Conservation (phyloP, 2,329 filamentous ascomycete genomes). For the Didymella sp. region DNA sequence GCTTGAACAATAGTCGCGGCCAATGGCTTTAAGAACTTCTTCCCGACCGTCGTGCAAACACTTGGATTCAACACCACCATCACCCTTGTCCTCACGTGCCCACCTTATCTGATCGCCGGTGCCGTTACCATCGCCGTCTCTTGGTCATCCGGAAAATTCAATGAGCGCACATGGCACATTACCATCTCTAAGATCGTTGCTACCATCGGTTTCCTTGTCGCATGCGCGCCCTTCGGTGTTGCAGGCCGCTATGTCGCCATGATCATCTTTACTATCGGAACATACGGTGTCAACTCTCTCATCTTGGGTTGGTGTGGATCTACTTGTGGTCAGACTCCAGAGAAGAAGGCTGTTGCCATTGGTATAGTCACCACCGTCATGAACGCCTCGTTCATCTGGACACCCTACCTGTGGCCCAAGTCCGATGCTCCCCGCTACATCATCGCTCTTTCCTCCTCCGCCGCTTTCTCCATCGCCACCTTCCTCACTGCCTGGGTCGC, state of each 20-base stretch:
- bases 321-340: conserved; percentile 53
- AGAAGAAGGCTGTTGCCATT: conserved; percentile 56
- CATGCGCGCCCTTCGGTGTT: conserved; percentile 62
- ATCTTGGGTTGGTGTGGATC: conserved; percentile 56
- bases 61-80: conserved; percentile 63
- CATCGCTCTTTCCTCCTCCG: conserved; percentile 42
- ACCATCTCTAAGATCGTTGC: conserved; percentile 67
- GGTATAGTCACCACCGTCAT: conserved; percentile 55
- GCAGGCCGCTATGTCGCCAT: conserved; percentile 73
- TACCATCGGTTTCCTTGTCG: conserved; percentile 70
- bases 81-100: conserved; percentile 58
- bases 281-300: conserved; percentile 51
- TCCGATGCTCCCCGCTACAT: conserved; percentile 40
- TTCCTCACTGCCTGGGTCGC: conserved; percentile 42
- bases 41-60: conserved; percentile 68
- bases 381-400: conserved; percentile 54
- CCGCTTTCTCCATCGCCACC: conserved; percentile 43
- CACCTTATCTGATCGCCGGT: conserved; percentile 59
- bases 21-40: conserved; percentile 60
- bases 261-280: conserved; percentile 58
- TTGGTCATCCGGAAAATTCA: conserved; percentile 73
- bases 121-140: conserved; percentile 70
- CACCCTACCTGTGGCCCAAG: conserved; percentile 46
- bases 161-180: conserved; percentile 75
- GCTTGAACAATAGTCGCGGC: too few relatives aligned